Base-by-base conservation (phyloP, 768 basidiomycete species). In the Mycena alexandri region DNA sequence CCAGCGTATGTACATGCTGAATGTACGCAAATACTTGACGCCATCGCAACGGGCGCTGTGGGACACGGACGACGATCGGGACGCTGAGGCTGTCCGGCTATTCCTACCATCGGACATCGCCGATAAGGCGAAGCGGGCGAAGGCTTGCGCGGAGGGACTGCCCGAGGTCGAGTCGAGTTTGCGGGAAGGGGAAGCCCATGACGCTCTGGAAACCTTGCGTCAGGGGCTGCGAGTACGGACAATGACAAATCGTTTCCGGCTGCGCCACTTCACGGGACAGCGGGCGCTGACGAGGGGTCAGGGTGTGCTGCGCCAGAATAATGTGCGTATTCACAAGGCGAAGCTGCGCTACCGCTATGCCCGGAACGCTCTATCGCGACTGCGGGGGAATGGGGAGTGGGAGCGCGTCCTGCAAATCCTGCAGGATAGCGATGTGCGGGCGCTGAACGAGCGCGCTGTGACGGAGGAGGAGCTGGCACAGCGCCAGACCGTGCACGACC, bases 81-180 rank as follows among this genome's bases (percentile, higher is more conserved):
- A n/a, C n/a, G 47, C 58, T 1, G 47, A 60, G 22, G 22, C 34
- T 1, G 13, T 60, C 1, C 58, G 47, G n/a, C 58, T 60, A 3
- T 60, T 60, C 13, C n/a, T 60, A 33, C 57, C 57, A 5, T 59
- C 46, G 5, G 57, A 59, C 17, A 59, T 59, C 12, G 12, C 29
- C 1, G 57, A 59, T 29, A 11, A 21, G 33, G 13, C 3, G 46
- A 47, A 48, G 33, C 33, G 46, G 0, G 21, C 6, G 8, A 22
- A 5, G 21, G 57, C 57, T 1, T 59, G 57, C 12, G 46, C 57
- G 3, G 44, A 13, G 46, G 57, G 57, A 3, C n/a, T 59, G 10
- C 46, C 33, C 6, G 57, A 21, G 2, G 46, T 38, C 6, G 57
- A 59, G n/a, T n/a, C n/a, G n/a, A 36, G 52, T 5, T 21, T 54